Base-by-base conservation (phyloP, 2,329 filamentous ascomycete species). In the Polychaeton citri region DNA sequence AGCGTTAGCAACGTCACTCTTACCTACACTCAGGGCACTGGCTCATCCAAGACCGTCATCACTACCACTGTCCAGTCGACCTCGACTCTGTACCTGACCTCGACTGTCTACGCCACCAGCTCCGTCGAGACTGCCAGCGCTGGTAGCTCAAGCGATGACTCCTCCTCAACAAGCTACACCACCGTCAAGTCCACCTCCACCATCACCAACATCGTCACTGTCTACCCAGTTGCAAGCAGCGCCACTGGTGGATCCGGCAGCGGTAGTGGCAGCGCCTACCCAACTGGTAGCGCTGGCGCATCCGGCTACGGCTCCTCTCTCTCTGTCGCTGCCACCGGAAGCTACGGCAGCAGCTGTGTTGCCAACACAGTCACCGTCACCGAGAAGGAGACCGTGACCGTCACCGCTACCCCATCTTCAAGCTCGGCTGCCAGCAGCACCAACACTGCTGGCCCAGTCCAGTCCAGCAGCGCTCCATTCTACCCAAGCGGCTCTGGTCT, bases 1-100 rank as follows among this genome's bases (percentile, higher is more conserved):
- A 32, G 45, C 31, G 46, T 51, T 43, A 47, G 36, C 39, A 46
- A 52, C 43, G 46, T 46, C 34, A 56, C 53, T 30, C 36, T 54
- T 32, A 55, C 54, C 42, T 58, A 56, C 50, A 57, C 53, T 43
- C 48, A 51, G 16, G 53, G 52, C 37, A 35, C 43, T 35, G 54
- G 53, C 33, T 43, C 52, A n/a, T 53, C 53, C 26, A 46, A 48
- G 37, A 53, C 46, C 24, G 47, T 53, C 31, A 43, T 53, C 33
- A 58, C 54, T 34, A 57, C 54, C 37, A 57, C 55, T 15, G 31
- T 58, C 34, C 43, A 55, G 38, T 47, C 44, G 21, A 59, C 56
- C 39, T 52, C 49, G 12, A 59, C 54, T 30, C 17, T 40, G 30
- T 54, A 53, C 41, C 32, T 52, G 19, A 53, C 30, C 30, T 32